A percentile compares a stretch with the other conserved stretches of the same genome.
These are phyloP conservation scores for Nakaseomyces delphensis DNA, from an alignment of 1,139 yeast genomes.

Conservation along the genomic window DNA sequence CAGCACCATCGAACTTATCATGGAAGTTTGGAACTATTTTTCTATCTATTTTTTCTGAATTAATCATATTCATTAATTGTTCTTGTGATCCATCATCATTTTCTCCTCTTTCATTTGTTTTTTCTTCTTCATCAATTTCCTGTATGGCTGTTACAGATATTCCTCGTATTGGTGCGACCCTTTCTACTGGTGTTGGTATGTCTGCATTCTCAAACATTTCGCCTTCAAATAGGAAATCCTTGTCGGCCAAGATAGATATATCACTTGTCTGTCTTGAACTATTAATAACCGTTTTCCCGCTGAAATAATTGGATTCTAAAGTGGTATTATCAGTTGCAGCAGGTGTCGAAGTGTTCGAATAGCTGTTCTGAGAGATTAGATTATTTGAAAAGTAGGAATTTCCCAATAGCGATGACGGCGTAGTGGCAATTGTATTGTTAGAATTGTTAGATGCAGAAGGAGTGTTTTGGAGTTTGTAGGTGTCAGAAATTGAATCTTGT, in stretches of 20 bases:
- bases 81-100: neutral
- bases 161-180: conserved; percentile 15
- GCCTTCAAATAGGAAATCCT: neutral
- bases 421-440: conserved; percentile 10
- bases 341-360: conserved; percentile 26
- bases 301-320: conserved; percentile 1
- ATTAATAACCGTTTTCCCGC: neutral
- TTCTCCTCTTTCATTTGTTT: neutral
- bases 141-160: conserved; percentile 15
- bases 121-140: conserved; percentile 15
- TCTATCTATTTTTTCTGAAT: neutral
- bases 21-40: neutral
- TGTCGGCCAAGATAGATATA: conserved; percentile 4
- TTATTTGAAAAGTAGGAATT: conserved; percentile 19
- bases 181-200: conserved; percentile 8
- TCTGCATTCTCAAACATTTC: conserved; percentile 1
- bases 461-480: conserved; percentile 13
- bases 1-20: neutral
- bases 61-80: conserved; percentile 1
- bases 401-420: conserved; percentile 17
- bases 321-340: conserved; percentile 11
- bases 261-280: conserved; percentile 7
- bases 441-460: conserved; percentile 10
- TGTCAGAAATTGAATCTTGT: conserved; percentile 26
- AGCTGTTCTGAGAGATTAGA: conserved; percentile 17